These are phyloP conservation scores for Ogataea trehaloabstinens DNA, from an alignment of 805 yeast species.

Conservation along the genomic window DNA sequence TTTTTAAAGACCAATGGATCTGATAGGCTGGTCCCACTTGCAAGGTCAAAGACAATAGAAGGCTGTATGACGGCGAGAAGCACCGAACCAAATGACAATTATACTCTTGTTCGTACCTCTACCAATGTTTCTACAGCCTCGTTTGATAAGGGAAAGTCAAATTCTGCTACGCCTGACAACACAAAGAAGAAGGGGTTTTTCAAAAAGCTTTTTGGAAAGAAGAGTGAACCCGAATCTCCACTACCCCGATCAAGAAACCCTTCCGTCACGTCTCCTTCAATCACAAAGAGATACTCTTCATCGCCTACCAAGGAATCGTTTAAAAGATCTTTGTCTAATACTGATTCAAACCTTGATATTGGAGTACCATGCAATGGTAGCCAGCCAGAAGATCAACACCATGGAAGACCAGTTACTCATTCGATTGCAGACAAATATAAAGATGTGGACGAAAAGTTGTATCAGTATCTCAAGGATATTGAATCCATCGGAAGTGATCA, in stretches of 20 bases:
- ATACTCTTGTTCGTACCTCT: constrained; percentile 24
- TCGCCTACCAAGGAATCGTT: background rate
- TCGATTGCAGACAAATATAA: constrained; percentile 20
- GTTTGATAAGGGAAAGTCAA: constrained; percentile 8
- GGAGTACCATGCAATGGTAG: no score
- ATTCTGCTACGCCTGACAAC: constrained; percentile 1
- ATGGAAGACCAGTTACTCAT: background rate
- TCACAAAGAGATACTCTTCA: background rate
- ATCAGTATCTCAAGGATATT: constrained; percentile 41
- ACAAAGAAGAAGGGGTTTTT: constrained; percentile 20
- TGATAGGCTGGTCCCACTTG: constrained; percentile 13
- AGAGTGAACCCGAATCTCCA: constrained; percentile 12
- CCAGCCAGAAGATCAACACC: background rate
- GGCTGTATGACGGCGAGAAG: constrained; percentile 10
- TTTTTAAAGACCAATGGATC: constrained; percentile 4
- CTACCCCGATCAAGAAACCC: constrained; percentile 9
- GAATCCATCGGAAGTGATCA: constrained; percentile 9
- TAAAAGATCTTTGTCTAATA: background rate
- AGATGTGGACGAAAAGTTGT: constrained; percentile 43
- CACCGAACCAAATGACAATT: constrained; percentile 7
- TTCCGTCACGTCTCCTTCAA: constrained; percentile 4
- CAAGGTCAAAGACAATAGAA: constrained; percentile 28
- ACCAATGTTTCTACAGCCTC: constrained; percentile 26
- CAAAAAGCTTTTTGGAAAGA: constrained; percentile 26
- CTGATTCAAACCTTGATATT: background rate